Conservation (phyloP, 768 basidiomycete genomes). For the Boletus subparvulus region DNA sequence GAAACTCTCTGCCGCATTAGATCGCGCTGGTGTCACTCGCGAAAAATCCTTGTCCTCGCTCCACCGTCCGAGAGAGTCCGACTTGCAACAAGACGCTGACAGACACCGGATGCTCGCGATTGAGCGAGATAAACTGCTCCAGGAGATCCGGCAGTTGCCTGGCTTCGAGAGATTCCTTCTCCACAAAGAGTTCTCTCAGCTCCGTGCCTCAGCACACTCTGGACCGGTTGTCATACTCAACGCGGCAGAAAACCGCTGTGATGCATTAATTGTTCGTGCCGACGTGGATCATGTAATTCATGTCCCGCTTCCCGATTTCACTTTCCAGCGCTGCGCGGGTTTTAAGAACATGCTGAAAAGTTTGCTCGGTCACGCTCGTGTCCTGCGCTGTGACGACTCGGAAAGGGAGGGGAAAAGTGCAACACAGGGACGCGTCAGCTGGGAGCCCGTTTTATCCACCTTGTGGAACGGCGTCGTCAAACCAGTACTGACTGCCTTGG, state of each 20-base stretch:
- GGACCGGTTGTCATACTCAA: neutral
- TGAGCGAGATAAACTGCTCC: neutral
- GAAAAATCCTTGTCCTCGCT: neutral
- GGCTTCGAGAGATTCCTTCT: neutral
- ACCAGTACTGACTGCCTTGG: conserved; percentile 2
- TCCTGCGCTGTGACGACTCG: no score
- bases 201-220: neutral
- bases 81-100: neutral
- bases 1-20: neutral
- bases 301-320: no score
- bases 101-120: neutral
- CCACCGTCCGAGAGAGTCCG: neutral
- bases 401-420: no score
- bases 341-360: no score
- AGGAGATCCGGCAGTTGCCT: neutral
- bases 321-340: no score
- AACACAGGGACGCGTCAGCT: neutral
- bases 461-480: conserved; percentile 8
- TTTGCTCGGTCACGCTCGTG: no score
- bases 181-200: neutral
- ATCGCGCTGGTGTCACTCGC: neutral
- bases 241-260: neutral
- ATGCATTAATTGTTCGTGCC: neutral
- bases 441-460: neutral
- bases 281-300: neutral